Conservation (phyloP, 768 basidiomycete species). For the Russula abietina region DNA sequence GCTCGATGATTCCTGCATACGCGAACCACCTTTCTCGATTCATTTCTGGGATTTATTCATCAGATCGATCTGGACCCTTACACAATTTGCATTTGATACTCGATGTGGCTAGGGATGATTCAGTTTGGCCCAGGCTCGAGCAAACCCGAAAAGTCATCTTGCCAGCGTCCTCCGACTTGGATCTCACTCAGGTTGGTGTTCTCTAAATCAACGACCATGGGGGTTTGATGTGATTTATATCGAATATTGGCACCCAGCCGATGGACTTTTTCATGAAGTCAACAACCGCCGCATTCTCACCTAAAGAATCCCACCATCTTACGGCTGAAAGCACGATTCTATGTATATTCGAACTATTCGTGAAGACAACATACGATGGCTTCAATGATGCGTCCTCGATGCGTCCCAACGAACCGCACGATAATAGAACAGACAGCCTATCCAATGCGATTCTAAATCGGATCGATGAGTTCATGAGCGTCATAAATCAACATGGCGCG, state of each 20-base stretch:
- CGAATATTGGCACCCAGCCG: constrained; percentile 22
- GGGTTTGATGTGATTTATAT: constrained; percentile 6
- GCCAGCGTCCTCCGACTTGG: constrained; percentile 8
- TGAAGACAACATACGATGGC: constrained; percentile 10
- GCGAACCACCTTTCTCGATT: constrained; percentile 8
- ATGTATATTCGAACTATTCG: constrained; percentile 20
- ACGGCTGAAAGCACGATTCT: constrained; percentile 6
- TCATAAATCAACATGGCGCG: constrained; percentile 3
- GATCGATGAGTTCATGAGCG: constrained; percentile 1
- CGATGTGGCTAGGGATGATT: constrained; percentile 1
- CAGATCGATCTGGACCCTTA: constrained; percentile 9
- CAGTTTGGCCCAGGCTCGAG: constrained; percentile 13
- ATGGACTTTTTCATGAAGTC: constrained; percentile 24
- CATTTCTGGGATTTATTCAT: constrained; percentile 12
- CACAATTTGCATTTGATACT: constrained; percentile 14
- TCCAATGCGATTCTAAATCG: not conserved
- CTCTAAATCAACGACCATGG: not conserved
- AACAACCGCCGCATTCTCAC: not conserved
- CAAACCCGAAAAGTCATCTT: constrained; percentile 2
- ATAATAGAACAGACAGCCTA: not conserved
- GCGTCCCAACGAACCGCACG: not conserved
- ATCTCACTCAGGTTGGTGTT: constrained; percentile 25
- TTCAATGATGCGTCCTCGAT: not conserved
- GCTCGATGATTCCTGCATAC: constrained; percentile 20
- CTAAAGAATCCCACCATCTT: constrained; percentile 1